These are phyloP conservation scores for Diplodia mutila DNA, from an alignment of 2,329 filamentous ascomycete species.

Conservation along the genomic window DNA sequence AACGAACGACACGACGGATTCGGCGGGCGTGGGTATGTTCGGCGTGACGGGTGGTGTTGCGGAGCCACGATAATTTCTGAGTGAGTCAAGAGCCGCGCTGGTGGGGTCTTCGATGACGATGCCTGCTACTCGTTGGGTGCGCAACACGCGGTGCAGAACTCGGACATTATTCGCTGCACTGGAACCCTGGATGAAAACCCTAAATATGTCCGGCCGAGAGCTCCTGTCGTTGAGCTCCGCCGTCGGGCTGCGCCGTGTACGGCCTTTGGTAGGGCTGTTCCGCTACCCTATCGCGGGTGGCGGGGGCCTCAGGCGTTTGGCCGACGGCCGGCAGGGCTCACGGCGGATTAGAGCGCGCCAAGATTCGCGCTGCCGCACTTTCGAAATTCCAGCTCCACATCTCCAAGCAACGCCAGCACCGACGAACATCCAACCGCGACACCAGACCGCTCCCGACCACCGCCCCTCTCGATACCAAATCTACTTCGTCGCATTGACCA, in stretches of 20 bases:
- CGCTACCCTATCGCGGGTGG: background rate
- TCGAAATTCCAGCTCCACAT: slow-evolving; percentile 22
- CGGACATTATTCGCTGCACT: background rate
- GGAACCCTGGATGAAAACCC: too few relatives aligned
- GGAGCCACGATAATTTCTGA: slow-evolving; percentile 19
- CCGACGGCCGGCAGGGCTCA: slow-evolving; percentile 15
- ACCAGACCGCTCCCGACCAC: background rate
- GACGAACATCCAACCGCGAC: slow-evolving; percentile 9
- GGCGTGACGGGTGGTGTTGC: slow-evolving; percentile 13
- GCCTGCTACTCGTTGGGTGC: background rate
- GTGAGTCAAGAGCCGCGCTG: slow-evolving; percentile 14
- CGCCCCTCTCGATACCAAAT: background rate
- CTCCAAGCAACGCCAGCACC: background rate
- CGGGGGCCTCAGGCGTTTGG: slow-evolving; percentile 9
- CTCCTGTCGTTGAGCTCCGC: slow-evolving; percentile 5
- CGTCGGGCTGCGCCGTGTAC: slow-evolving; percentile 5
- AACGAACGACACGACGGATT: background rate
- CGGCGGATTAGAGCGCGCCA: slow-evolving; percentile 22
- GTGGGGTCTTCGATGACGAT: slow-evolving; percentile 18
- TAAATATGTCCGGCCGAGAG: background rate
- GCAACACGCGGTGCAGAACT: background rate
- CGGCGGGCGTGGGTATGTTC: slow-evolving; percentile 2
- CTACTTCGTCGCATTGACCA: background rate
- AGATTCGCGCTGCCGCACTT: slow-evolving; percentile 24
- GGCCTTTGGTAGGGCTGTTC: background rate